phyloP scores from a whole-genome alignment of 1,139 yeast genomes.

The Magnusiomyces paraingens region DNA sequence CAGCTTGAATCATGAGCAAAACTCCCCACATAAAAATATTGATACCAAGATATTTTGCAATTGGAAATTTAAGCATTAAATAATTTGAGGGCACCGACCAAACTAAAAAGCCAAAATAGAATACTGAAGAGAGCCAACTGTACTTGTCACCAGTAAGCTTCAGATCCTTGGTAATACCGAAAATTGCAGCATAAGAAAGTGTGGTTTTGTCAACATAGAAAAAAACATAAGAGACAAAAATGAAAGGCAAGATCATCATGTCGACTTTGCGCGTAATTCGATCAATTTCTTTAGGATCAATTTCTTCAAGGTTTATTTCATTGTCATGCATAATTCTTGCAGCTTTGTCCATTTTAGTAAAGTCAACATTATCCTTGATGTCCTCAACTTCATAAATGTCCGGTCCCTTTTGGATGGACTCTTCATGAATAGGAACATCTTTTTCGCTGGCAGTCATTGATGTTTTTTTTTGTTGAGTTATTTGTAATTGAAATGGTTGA shows the following conservation, averaged over 20 bases:
- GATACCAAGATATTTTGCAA: conserved; percentile 45
- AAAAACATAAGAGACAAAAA: conserved; percentile 48
- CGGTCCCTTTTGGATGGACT: background rate
- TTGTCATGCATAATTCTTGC: conserved; percentile 8
- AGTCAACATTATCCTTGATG: background rate
- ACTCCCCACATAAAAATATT: conserved; percentile 47
- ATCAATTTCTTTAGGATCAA: conserved; percentile 17
- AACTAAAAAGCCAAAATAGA: conserved; percentile 47
- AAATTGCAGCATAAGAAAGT: conserved; percentile 52
- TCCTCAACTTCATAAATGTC: conserved; percentile 5
- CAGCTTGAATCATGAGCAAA: conserved; percentile 43
- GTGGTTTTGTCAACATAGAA: conserved; percentile 62
- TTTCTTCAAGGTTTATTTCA: conserved; percentile 10
- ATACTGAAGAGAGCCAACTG: conserved; percentile 56
- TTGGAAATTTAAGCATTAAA: conserved; percentile 47
- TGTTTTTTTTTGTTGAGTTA: too few relatives aligned
- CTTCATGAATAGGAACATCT: too few relatives aligned
- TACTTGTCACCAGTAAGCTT: conserved; percentile 37
- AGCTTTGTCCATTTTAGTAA: conserved; percentile 5
- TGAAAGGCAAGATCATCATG: conserved; percentile 45
- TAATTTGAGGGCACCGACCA: conserved; percentile 51
- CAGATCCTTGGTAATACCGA: conserved; percentile 45
- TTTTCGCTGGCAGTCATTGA: too few relatives aligned
- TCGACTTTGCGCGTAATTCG: conserved; percentile 44
- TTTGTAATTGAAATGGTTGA: too few relatives aligned